Conservation (phyloP, 2,329 filamentous ascomycete genomes). For the Aspergillus carbonarius region DNA sequence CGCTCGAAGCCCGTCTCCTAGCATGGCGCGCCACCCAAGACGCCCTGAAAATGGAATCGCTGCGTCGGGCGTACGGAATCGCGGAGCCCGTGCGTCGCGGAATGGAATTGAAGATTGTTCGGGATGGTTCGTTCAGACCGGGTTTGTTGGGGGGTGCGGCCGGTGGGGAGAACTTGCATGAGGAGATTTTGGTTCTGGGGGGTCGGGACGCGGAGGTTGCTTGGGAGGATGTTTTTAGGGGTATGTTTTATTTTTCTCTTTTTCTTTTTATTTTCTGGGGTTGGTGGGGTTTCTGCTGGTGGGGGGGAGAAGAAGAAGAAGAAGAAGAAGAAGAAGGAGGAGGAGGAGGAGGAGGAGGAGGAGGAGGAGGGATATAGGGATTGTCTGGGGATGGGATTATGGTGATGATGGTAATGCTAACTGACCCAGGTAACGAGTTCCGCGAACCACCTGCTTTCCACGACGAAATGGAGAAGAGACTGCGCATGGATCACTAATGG, state of each 20-base stretch:
- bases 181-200: slow-evolving; percentile 71
- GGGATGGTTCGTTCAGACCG: slow-evolving; percentile 73
- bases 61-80: slow-evolving; percentile 85
- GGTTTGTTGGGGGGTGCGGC: slow-evolving; percentile 61
- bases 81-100: slow-evolving; percentile 87
- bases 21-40: slow-evolving; percentile 91
- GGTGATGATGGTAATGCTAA: slow-evolving; percentile 13
- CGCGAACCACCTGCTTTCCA: slow-evolving; percentile 72
- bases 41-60: slow-evolving; percentile 78
- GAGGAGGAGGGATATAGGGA: no score
- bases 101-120: slow-evolving; percentile 92
- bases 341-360: no score
- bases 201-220: slow-evolving; percentile 74
- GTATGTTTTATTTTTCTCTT: slow-evolving; percentile 43
- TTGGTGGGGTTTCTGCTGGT: no score
- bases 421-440: slow-evolving; percentile 61
- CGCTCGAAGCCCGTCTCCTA: slow-evolving; percentile 84
- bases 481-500: slow-evolving; percentile 65
- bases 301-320: no score
- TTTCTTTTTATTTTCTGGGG: slow-evolving; percentile 6
- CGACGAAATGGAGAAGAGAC: slow-evolving; percentile 88
- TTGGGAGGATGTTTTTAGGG: slow-evolving; percentile 93
- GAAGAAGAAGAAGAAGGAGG: no score
- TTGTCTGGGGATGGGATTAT: neutral
- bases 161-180: slow-evolving; percentile 67